Conservation (phyloP, 306 rosid genomes). For the Quercus glauca region DNA sequence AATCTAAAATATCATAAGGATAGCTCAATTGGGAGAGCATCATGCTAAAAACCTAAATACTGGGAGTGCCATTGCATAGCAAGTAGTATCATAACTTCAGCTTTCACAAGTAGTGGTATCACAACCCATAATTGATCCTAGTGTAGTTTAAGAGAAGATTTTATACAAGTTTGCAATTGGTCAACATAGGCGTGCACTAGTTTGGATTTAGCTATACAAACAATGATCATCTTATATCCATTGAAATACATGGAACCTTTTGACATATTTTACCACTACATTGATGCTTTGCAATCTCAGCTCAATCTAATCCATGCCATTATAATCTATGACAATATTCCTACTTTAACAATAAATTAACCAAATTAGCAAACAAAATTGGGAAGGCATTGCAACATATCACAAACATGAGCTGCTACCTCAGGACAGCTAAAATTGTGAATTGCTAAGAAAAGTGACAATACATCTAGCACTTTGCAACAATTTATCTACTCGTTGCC, state of each 20-base stretch:
- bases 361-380: conserved; percentile 15
- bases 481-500: conserved; percentile 69
- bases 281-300: neutral
- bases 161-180: too few relatives aligned
- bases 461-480: conserved; percentile 74
- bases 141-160: too few relatives aligned
- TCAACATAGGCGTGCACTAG: too few relatives aligned
- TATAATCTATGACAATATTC: neutral
- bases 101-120: too few relatives aligned
- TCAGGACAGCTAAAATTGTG: conserved; percentile 47
- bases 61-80: too few relatives aligned
- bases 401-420: neutral
- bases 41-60: too few relatives aligned
- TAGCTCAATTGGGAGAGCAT: too few relatives aligned
- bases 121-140: too few relatives aligned
- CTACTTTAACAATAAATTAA: neutral
- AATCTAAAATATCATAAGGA: too few relatives aligned
- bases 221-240: neutral
- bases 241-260: neutral
- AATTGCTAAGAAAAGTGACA: conserved; percentile 72
- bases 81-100: too few relatives aligned
- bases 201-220: too few relatives aligned
- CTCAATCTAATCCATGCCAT: neutral
- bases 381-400: neutral
- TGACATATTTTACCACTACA: neutral